These are phyloP conservation scores for Penicillium sp. DNA, from an alignment of 2,329 filamentous ascomycete species.

Conservation along the genomic window DNA sequence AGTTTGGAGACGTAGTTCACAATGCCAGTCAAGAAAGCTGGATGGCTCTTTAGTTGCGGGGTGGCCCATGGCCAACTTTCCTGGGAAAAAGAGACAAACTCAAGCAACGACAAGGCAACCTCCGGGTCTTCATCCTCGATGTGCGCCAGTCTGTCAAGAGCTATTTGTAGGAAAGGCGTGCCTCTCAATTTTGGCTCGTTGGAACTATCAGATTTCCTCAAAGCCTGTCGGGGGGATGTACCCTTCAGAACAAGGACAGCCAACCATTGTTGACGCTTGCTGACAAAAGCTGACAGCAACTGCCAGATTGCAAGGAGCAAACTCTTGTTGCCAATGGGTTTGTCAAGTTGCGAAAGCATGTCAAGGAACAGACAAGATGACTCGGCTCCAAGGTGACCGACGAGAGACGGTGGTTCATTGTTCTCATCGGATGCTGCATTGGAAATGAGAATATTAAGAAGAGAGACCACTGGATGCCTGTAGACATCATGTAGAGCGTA, in stretches of 20 bases:
- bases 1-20: constrained; percentile 62
- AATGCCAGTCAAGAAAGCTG: constrained; percentile 65
- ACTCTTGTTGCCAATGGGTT: constrained; percentile 60
- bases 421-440: constrained; percentile 57
- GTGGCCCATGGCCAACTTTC: constrained; percentile 97
- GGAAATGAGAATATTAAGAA: constrained; percentile 68
- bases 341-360: constrained; percentile 68
- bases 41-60: constrained; percentile 67
- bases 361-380: constrained; percentile 79
- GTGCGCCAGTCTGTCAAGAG: constrained; percentile 62
- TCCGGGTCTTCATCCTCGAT: constrained; percentile 60
- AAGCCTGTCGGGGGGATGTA: constrained; percentile 69
- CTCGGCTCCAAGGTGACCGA: constrained; percentile 78
- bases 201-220: constrained; percentile 48
- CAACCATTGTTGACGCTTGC: constrained; percentile 92
- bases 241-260: constrained; percentile 88
- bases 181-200: constrained; percentile 48
- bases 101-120: constrained; percentile 68
- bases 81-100: constrained; percentile 82
- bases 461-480: constrained; percentile 57
- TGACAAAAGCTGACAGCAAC: constrained; percentile 78
- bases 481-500: constrained; percentile 65
- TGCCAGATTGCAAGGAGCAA: constrained; percentile 71
- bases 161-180: constrained; percentile 66
- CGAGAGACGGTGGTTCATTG: constrained; percentile 83